Percentiles rank a stretch among this genome's conserved stretches.
These are phyloP conservation scores for Solanum chacoense DNA, from an alignment of 305 asterid genomes.

Conservation along the genomic window DNA sequence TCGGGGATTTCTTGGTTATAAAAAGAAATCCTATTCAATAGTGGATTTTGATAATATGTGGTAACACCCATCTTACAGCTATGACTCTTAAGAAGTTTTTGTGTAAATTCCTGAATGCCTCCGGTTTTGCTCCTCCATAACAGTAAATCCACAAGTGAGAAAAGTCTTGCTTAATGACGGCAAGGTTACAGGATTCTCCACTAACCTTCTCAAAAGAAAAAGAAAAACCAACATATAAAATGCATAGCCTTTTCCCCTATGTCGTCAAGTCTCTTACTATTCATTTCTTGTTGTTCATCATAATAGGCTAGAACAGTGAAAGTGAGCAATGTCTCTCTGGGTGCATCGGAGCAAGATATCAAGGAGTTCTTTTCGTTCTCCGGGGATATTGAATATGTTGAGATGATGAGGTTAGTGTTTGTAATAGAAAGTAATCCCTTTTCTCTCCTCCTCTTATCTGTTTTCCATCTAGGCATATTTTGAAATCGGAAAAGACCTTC, in stretches of 20 bases:
- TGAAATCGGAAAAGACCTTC: neutral
- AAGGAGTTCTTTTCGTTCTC: conserved; percentile 86
- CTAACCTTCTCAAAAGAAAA: neutral
- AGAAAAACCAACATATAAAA: neutral
- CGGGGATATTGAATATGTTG: conserved; percentile 57
- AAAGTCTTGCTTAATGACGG: neutral
- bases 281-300: conserved; percentile 3
- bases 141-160: neutral
- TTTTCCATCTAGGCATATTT: neutral
- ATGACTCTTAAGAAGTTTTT: neutral
- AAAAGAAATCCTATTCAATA: neutral
- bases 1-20: neutral
- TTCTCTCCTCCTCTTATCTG: neutral
- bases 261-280: neutral
- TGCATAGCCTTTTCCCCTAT: neutral
- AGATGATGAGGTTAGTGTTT: conserved; percentile 41
- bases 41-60: neutral
- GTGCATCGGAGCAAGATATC: conserved; percentile 70
- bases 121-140: neutral
- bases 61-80: neutral
- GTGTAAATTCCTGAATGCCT: neutral
- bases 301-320: conserved; percentile 55
- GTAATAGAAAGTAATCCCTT: neutral
- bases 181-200: neutral
- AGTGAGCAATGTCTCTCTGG: conserved; percentile 63